Base-by-base conservation (phyloP, 441 rosid species). In the Hypseocharis bilobata region DNA sequence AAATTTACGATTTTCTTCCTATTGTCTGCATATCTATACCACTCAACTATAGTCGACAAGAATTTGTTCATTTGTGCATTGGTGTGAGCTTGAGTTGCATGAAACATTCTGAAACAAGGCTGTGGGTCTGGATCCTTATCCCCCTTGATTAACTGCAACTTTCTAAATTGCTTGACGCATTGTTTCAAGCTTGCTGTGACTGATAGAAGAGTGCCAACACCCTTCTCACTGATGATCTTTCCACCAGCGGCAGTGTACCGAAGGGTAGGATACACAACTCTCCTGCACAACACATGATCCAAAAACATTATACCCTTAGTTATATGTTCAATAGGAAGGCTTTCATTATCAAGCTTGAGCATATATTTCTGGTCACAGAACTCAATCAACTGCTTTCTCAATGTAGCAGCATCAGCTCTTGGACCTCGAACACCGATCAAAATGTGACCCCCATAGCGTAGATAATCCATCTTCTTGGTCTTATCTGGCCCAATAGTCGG, bases 61-160 rank as follows among this genome's bases (percentile, higher is more conserved):
- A 92, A 86, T 72, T 89, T 91, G 72, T 91, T 91, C 96, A 90
- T 89, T 75, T 92, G 98, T 1, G 90, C 88, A 65, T 92, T 90
- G 0, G 96, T 90, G 79, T 92, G 98, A 81, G 98, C 85, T 81
- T 92, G 98, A 59, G 90, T 85, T 4, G 98, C 96, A 67, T 92
- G 98, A 70, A 92, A 89, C 96, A 89, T 92, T 74, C 98, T 80
- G 77, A 92, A 92, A 81, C 98, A 92, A 54, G 98, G 98, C 60
- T 92, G 98, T 0, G 96, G 96, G 69, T 92, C 98, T 4, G 96
- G 98, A 76, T 92, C 96, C 19, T 92, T 76, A 65, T 92, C 98
- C 64, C 98, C 98, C 71, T 92, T 89, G 22, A 92, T 77, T 72
- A 92, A 88, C 60, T 66, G 76, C 71, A 92, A 65, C 79, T 89